Evolutionary conservation across 2,329 filamentous ascomycete species (phyloP).

Genomic region (Trichoderma sp.): DNA sequence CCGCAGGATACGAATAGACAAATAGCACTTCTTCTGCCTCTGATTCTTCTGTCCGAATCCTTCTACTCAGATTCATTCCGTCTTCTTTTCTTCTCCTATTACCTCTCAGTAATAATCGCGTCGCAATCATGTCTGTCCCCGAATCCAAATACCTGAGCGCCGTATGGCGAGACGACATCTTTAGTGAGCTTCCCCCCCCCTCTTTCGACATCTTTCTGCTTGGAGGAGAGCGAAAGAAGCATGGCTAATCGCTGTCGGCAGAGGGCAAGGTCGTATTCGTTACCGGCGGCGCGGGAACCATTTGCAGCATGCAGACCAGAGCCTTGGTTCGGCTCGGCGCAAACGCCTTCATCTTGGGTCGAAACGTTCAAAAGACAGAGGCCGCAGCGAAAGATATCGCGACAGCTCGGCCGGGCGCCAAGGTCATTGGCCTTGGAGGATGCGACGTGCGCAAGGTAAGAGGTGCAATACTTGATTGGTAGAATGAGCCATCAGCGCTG

Average conservation of each 20-base stretch:
- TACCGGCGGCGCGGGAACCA: conserved; percentile 89
- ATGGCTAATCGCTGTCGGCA: conserved; percentile 40
- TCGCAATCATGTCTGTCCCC: conserved; percentile 62
- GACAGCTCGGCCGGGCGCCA: conserved; percentile 73
- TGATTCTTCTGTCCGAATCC: not conserved
- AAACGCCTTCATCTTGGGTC: conserved; percentile 90
- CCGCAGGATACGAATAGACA: not conserved
- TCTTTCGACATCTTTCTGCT: not conserved
- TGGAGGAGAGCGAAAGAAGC: not conserved
- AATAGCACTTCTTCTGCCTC: not conserved
- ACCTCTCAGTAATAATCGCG: not conserved
- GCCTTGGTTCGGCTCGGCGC: conserved; percentile 89
- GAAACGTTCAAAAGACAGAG: conserved; percentile 87
- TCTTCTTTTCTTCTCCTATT: not conserved
- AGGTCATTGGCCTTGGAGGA: conserved; percentile 83
- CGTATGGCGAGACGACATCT: conserved; percentile 85
- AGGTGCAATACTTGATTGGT: not conserved
- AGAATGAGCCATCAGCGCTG: not conserved
- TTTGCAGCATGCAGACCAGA: conserved; percentile 91
- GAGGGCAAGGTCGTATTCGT: conserved; percentile 90
- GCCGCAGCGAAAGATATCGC: conserved; percentile 78
- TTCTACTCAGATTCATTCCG: not conserved
- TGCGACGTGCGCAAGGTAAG: conserved; percentile 72
- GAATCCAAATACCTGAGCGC: conserved; percentile 76
- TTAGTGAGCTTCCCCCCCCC: conserved; percentile 55